Conservation (phyloP, 2,329 filamentous ascomycete species). For the Ceratocystis lukuohia region DNA sequence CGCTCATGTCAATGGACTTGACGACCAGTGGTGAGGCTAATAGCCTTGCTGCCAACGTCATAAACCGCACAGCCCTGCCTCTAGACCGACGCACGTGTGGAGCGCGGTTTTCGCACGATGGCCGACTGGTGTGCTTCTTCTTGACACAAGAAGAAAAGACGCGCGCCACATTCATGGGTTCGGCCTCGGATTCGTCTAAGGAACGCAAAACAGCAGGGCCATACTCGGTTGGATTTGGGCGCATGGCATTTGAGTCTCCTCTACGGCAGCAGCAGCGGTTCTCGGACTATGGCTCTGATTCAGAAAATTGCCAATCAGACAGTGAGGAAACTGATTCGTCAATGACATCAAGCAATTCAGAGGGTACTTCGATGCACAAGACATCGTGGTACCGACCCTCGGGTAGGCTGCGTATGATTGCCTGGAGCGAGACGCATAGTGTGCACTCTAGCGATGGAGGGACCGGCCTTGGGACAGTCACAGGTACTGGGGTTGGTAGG, state of each 20-base stretch:
- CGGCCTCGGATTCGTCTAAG: slow-evolving; percentile 23
- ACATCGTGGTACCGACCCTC: slow-evolving; percentile 43
- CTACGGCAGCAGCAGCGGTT: slow-evolving; percentile 34
- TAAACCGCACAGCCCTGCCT: slow-evolving; percentile 33
- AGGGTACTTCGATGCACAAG: slow-evolving; percentile 49
- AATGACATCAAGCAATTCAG: slow-evolving; percentile 44
- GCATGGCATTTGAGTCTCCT: slow-evolving; percentile 38
- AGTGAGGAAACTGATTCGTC: slow-evolving; percentile 26
- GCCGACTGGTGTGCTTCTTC: slow-evolving; percentile 53
- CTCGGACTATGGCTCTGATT: slow-evolving; percentile 39
- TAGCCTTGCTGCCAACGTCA: slow-evolving; percentile 27
- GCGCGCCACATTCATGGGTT: slow-evolving; percentile 30
- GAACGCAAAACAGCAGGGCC: slow-evolving; percentile 38
- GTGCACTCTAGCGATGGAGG: slow-evolving; percentile 45
- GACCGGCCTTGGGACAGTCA: slow-evolving; percentile 37
- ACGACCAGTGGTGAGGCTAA: slow-evolving; percentile 41
- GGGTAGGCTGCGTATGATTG: slow-evolving; percentile 40
- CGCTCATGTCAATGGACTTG: slow-evolving; percentile 49
- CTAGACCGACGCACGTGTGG: slow-evolving; percentile 46
- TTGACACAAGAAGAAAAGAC: slow-evolving; percentile 52
- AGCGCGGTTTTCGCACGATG: slow-evolving; percentile 48
- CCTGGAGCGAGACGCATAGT: slow-evolving; percentile 44
- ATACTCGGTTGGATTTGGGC: slow-evolving; percentile 44
- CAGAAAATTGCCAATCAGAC: slow-evolving; percentile 33
- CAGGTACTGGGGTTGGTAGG: slow-evolving; percentile 32